phyloP scores from a whole-genome alignment of 2,329 filamentous ascomycete species.

The Arthrobotrys conoides region DNA sequence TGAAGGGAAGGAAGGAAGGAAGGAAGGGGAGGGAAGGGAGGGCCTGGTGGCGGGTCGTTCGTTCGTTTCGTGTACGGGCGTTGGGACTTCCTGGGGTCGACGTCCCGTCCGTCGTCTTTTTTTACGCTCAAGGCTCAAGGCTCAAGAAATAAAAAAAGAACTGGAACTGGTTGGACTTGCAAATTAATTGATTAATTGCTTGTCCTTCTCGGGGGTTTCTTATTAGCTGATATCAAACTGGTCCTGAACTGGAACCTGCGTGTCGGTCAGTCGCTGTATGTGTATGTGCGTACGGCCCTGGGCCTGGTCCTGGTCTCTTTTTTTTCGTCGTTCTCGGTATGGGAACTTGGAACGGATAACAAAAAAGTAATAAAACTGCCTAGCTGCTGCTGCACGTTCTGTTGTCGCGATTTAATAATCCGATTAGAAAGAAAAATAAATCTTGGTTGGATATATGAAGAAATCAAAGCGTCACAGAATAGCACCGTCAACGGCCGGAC shows the following conservation, averaged over 20 bases:
- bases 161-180: constrained; percentile 10
- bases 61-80: constrained; percentile 46
- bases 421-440: background rate
- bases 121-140: background rate
- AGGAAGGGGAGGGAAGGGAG: background rate
- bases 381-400: background rate
- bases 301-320: constrained; percentile 18
- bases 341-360: background rate
- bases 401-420: constrained; percentile 9
- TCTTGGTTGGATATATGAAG: background rate
- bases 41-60: constrained; percentile 40
- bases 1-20: constrained; percentile 9
- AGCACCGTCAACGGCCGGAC: constrained; percentile 43
- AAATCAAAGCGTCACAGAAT: background rate
- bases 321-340: background rate
- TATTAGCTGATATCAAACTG: constrained; percentile 5
- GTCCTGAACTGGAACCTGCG: constrained; percentile 19
- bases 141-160: constrained; percentile 2
- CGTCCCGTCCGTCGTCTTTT: background rate
- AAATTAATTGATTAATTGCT: no score
- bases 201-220: constrained; percentile 5
- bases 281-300: background rate
- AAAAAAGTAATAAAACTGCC: background rate
- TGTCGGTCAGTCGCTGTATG: background rate
- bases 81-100: constrained; percentile 27